These are phyloP conservation scores for Stevia rebaudiana DNA, from an alignment of 140 eudicot species.

Conservation along the genomic window DNA sequence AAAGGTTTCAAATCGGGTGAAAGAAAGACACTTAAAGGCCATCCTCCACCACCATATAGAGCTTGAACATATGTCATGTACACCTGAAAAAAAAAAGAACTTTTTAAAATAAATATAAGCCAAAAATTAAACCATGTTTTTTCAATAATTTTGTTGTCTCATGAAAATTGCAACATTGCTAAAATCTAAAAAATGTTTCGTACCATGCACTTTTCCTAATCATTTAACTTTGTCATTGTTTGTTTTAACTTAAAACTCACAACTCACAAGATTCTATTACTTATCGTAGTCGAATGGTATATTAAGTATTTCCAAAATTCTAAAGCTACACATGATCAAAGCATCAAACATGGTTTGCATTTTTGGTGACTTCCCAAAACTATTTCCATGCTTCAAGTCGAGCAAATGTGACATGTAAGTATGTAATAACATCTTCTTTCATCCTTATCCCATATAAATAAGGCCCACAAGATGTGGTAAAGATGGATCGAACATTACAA, in stretches of 20 bases:
- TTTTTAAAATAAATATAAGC: neutral
- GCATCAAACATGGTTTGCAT: neutral
- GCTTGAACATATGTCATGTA: constrained; percentile 97
- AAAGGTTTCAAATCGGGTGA: constrained; percentile 96
- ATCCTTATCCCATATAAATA: neutral
- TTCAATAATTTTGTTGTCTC: neutral
- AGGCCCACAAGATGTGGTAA: constrained; percentile 1
- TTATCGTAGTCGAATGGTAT: neutral
- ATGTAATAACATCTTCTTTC: neutral
- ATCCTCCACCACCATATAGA: constrained; percentile 90
- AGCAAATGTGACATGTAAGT: neutral
- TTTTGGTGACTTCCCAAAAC: neutral
- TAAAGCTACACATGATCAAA: constrained; percentile 2
- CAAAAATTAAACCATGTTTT: neutral
- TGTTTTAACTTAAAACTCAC: neutral
- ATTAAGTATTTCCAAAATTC: neutral
- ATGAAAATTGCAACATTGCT: neutral
- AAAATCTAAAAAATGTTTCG: neutral
- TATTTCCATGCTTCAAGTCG: neutral
- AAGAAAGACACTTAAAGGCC: constrained; percentile 90
- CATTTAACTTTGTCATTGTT: neutral
- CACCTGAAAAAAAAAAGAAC: constrained; percentile 43
- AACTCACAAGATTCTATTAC: neutral
- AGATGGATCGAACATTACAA: neutral
- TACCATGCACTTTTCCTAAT: neutral